Base-by-base conservation (phyloP, 2,329 filamentous ascomycete genomes). In the Xylariaceae sp. region DNA sequence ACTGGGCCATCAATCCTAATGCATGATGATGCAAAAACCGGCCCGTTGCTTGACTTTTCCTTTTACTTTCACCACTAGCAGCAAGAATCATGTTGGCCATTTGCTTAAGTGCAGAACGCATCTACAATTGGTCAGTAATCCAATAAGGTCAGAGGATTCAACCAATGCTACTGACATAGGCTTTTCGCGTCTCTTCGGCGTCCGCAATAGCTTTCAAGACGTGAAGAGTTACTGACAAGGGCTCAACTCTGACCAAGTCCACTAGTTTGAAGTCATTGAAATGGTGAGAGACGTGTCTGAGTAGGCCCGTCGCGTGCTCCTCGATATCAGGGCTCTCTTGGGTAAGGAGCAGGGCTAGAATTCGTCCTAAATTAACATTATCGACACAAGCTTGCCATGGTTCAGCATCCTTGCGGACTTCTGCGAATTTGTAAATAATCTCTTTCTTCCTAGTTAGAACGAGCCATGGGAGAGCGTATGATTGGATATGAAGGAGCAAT, bases 11-110 rank as follows among this genome's bases (percentile, higher is more conserved):
- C 48, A 97, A 84, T 6, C 91, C 93, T 6, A 99, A 80, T 33
- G 95, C 85, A 67, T 97, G 87, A 31, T 83, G 81, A 56, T 95
- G 86, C 40, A 97, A 81, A 66, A 96, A 97, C 0, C 81, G 75
- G 1, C 84, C 86, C 19, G 95, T 76, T 1, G 82, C 71, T 53
- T 87, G 83, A 2, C 67, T 68, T 51, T 76, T 79, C 58, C 77
- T 81, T 48, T 78, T 74, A 1, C 66, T 53, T 50, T 77, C 72
- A 55, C 74, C 71, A 45, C 63, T 73, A 13, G 69, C 66, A 13
- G 63, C 63, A 13, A 76, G 60, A 17, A 75, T 67, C 59, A 74
- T 72, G 9, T 57, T 66, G 13, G 72, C 69, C 68, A 83, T 75
- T 14, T 74, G 71, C 16, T 69, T 69, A 33, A 84, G 60, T 31